phyloP scores from a whole-genome alignment of 805 yeast genomes.

The Candida boleticola region DNA sequence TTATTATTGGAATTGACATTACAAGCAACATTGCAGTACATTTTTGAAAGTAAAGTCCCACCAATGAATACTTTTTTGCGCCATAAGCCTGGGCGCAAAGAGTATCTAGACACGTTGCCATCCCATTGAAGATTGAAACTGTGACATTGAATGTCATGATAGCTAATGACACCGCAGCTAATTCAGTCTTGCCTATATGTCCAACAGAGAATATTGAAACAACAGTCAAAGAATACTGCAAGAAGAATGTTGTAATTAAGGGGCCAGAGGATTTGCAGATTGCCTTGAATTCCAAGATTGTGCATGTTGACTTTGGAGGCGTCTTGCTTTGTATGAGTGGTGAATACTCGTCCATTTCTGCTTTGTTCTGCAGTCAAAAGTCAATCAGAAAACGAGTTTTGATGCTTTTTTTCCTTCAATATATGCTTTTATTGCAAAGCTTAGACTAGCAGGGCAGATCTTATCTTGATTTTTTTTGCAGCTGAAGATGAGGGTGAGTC shows the following conservation, averaged over 20 bases:
- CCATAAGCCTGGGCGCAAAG: conserved; percentile 24
- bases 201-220: conserved; percentile 22
- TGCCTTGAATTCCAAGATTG: conserved; percentile 16
- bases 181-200: conserved; percentile 19
- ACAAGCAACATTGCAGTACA: conserved; percentile 12
- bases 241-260: conserved; percentile 27
- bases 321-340: not conserved
- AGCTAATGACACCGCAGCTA: conserved; percentile 24
- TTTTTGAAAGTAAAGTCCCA: conserved; percentile 21
- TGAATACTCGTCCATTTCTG: not conserved
- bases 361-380: too few species aligned
- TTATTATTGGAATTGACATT: conserved; percentile 3
- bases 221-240: conserved; percentile 20
- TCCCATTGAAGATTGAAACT: conserved; percentile 22
- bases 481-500: too few species aligned
- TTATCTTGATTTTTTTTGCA: too few species aligned
- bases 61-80: conserved; percentile 17
- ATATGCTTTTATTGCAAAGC: not conserved
- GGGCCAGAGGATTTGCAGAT: conserved; percentile 50
- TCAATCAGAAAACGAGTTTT: too few species aligned
- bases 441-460: too few species aligned
- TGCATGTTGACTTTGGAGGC: too few species aligned
- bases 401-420: too few species aligned
- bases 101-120: conserved; percentile 24
- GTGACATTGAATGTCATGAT: conserved; percentile 23